phyloP scores from a whole-genome alignment of 768 basidiomycete genomes.

The Coprinopsis marcescibilis region DNA sequence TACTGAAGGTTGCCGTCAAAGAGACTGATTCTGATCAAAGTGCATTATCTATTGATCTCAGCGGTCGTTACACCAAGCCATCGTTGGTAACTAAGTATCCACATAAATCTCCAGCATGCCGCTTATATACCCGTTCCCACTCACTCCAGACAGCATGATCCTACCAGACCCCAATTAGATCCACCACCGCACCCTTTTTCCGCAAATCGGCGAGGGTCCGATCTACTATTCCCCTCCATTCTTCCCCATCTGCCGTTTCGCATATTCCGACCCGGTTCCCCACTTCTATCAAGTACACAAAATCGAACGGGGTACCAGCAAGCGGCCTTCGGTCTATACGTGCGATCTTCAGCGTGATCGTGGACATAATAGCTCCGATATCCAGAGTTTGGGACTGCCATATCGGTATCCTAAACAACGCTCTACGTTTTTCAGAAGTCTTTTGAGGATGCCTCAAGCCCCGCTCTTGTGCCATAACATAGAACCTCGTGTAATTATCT shows the following conservation, averaged over 20 bases:
- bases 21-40: too few species aligned
- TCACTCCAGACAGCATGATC: not conserved
- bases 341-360: constrained; percentile 7
- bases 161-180: constrained; percentile 48
- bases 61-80: too few species aligned
- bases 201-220: constrained; percentile 28
- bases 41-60: too few species aligned
- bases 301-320: constrained; percentile 41
- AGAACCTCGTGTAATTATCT: constrained; percentile 73
- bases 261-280: constrained; percentile 14
- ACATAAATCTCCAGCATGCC: too few species aligned
- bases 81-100: too few species aligned
- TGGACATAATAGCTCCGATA: constrained; percentile 14
- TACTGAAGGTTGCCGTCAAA: too few species aligned
- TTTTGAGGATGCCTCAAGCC: constrained; percentile 18
- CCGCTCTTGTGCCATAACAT: constrained; percentile 40
- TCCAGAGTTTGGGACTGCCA: constrained; percentile 30
- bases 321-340: constrained; percentile 67
- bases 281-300: constrained; percentile 65
- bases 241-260: constrained; percentile 22
- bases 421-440: not conserved
- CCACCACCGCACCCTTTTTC: constrained; percentile 28
- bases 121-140: too few species aligned
- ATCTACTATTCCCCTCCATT: constrained; percentile 30
- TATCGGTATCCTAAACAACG: not conserved